A percentile compares a stretch with the other conserved stretches of the same genome.
phyloP scores from a whole-genome alignment of 495 filamentous ascomycete species.

The Penicillium macrosclerotiorum region DNA sequence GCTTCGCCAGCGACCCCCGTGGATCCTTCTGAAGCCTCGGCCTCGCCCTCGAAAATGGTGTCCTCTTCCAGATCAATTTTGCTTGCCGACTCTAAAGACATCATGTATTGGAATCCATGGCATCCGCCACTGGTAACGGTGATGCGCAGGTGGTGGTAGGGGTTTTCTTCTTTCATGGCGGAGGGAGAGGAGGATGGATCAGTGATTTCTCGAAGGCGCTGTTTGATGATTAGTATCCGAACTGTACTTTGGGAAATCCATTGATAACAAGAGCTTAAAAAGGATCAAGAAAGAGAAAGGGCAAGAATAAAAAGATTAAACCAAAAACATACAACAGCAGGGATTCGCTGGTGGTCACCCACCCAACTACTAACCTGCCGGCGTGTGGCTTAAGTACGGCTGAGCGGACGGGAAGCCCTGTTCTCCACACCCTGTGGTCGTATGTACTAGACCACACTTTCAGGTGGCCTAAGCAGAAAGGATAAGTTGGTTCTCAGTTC shows the following conservation, averaged over 20 bases:
- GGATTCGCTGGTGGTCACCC: slow-evolving; percentile 53
- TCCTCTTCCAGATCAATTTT: slow-evolving; percentile 72
- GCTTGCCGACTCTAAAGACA: slow-evolving; percentile 68
- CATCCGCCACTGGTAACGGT: slow-evolving; percentile 90
- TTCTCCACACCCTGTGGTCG: slow-evolving; percentile 52
- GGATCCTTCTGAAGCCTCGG: slow-evolving; percentile 17
- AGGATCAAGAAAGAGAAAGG: slow-evolving; percentile 19
- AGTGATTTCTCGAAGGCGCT: slow-evolving; percentile 67
- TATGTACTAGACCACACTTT: slow-evolving; percentile 27
- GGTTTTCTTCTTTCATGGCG: slow-evolving; percentile 66
- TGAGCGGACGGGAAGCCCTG: slow-evolving; percentile 51
- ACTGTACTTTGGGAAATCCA: too few relatives aligned
- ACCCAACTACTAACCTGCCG: slow-evolving; percentile 50
- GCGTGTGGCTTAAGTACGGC: slow-evolving; percentile 53
- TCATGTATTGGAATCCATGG: slow-evolving; percentile 96
- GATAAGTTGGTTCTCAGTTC: not conserved
- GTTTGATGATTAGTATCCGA: slow-evolving; percentile 22
- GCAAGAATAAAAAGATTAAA: slow-evolving; percentile 31
- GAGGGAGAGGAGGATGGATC: slow-evolving; percentile 42
- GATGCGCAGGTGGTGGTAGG: slow-evolving; percentile 80
- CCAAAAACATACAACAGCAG: slow-evolving; percentile 47
- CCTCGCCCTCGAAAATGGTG: slow-evolving; percentile 53
- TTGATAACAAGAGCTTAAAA: not conserved
- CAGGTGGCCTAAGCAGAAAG: slow-evolving; percentile 14
- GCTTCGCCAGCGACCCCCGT: slow-evolving; percentile 53